Evolutionary conservation across 768 basidiomycete genomes (phyloP), one percentile per base, ranked within the genome.

Genomic region (Crassisporium funariophilum): DNA sequence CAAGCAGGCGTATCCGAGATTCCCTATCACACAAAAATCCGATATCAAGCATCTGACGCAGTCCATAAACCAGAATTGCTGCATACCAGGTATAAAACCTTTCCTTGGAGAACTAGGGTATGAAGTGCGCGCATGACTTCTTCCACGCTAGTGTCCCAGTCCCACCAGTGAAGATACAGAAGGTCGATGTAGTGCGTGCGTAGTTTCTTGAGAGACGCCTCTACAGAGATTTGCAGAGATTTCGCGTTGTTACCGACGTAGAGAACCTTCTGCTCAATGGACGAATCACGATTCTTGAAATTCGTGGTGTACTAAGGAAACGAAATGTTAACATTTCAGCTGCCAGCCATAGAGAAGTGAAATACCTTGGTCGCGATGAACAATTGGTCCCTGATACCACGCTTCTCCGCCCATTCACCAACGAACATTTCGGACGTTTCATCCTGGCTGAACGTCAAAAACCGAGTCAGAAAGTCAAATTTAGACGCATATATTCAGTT

Each of bases 41-140:
- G 31, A 17, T 41, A 24, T 33, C 12, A 22, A n/a, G n/a, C n/a
- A n/a, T n/a, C n/a, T n/a, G n/a, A n/a, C n/a, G n/a, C n/a, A n/a
- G n/a, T n/a, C n/a, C n/a, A n/a, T n/a, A 41, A 23, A 4, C 10
- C 12, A 20, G 16, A 31, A 15, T 23, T 37, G 8, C 12, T 12
- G 20, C 34, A 41, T 44, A 66, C 69, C 17, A 71, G 61, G 53
- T 80, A 78, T 4, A 77, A 57, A 13, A 82, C 78, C 55, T 83
- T 83, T 13, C 82, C 74, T 17, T 64, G 56, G 6, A 62, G 59
- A 37, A 84, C 76, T 29, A 84, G 69, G 16, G 67, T 67, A 53
- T 84, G 77, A 4, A 86, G 63, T 4, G 67, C 61, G 37, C 74
- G 69, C 79, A 84, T 82, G 22, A 83, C 61, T 60, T 86, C 83